Conservation (phyloP, 257 asterid genomes). For the Salvia rosmarinus region DNA sequence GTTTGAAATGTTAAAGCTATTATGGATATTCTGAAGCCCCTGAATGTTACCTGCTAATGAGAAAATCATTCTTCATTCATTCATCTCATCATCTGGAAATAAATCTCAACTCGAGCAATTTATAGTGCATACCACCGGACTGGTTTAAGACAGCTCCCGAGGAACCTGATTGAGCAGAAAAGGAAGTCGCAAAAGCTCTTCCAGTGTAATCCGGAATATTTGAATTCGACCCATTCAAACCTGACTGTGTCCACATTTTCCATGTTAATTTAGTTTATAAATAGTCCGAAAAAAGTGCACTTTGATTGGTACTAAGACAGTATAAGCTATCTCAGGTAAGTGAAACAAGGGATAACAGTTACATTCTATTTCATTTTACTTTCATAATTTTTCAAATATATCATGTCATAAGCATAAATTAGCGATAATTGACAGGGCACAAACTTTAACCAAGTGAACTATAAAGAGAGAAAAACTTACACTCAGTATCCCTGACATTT, state of each 20-base stretch:
- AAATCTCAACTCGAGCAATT: conserved; percentile 34
- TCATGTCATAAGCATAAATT: conserved; percentile 18
- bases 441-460: conserved; percentile 23
- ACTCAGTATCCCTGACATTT: conserved; percentile 57
- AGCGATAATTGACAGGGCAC: not conserved
- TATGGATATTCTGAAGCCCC: conserved; percentile 78
- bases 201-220: conserved; percentile 69
- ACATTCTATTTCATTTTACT: not conserved
- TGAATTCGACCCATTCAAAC: conserved; percentile 75
- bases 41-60: conserved; percentile 59
- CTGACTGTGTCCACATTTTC: conserved; percentile 55
- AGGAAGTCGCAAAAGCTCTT: conserved; percentile 63
- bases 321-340: not conserved
- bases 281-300: conserved; percentile 19
- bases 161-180: conserved; percentile 77
- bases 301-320: not conserved
- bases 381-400: conserved; percentile 1
- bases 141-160: conserved; percentile 67
- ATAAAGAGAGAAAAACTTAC: conserved; percentile 41
- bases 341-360: conserved; percentile 3
- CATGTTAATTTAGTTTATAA: conserved; percentile 18
- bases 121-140: conserved; percentile 53
- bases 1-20: conserved; percentile 70
- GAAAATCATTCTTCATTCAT: conserved; percentile 21
- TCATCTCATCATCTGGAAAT: conserved; percentile 1